A percentile compares a stretch with the other conserved stretches of the same genome.
These are phyloP conservation scores for Sclerotinia nivalis DNA, from an alignment of 2,329 filamentous ascomycete genomes.

Conservation along the genomic window DNA sequence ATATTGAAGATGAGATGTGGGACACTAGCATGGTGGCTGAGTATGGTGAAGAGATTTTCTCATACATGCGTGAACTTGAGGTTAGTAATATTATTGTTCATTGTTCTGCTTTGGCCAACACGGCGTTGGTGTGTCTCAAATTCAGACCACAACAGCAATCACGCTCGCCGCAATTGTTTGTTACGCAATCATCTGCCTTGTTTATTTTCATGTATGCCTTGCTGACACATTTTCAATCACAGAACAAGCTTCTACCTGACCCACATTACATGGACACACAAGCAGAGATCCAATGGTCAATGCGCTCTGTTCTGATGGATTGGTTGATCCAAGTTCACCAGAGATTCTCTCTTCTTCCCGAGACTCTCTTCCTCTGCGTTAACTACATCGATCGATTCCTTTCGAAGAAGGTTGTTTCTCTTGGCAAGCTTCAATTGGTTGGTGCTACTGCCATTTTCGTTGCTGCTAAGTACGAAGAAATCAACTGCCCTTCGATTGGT, in stretches of 20 bases:
- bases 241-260: slow-evolving; percentile 82
- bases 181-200: neutral
- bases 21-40: slow-evolving; percentile 98
- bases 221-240: slow-evolving; percentile 27
- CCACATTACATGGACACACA: slow-evolving; percentile 96
- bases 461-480: slow-evolving; percentile 97
- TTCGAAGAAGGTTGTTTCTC: slow-evolving; percentile 89
- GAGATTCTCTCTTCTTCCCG: slow-evolving; percentile 85
- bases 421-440: slow-evolving; percentile 92
- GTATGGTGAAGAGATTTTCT: slow-evolving; percentile 93
- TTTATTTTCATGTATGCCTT: slow-evolving; percentile 21
- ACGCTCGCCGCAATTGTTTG: slow-evolving; percentile 15
- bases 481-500: slow-evolving; percentile 91
- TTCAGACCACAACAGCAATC: neutral
- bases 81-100: slow-evolving; percentile 46
- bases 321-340: slow-evolving; percentile 97
- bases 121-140: neutral
- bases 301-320: slow-evolving; percentile 96
- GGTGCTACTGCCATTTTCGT: slow-evolving; percentile 95
- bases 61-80: slow-evolving; percentile 88
- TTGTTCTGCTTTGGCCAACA: neutral
- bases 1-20: slow-evolving; percentile 85
- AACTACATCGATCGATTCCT: slow-evolving; percentile 98
- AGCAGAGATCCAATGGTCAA: slow-evolving; percentile 98
- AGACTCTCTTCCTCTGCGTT: slow-evolving; percentile 91